Base-by-base conservation (phyloP, 495 filamentous ascomycete species). In the Neurospora africana region DNA sequence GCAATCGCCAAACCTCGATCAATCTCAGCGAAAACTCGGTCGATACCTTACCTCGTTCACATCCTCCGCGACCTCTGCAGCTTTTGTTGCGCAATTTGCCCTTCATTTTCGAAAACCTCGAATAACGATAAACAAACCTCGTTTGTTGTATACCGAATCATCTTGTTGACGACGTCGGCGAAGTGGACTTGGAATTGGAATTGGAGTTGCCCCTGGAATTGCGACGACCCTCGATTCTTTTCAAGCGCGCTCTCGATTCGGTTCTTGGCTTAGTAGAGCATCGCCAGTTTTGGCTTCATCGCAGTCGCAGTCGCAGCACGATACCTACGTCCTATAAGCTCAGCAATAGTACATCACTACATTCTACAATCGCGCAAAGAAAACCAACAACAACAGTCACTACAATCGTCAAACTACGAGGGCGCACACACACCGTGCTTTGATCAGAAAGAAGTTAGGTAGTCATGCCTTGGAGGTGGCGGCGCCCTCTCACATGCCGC, bases 391-490 rank as follows among this genome's bases (percentile, higher is more conserved):
- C 44, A 43, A 65, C 30, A 70, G 7, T 27, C 21, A 6, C 47
- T n/a, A 10, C 21, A 53, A 61, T 17, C 23, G 53, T 30, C 13
- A 17, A n/a, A n/a, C n/a, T 15, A 61, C 23, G 53, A 65, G 27
- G 30, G 53, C 27, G 53, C 21, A 19, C 27, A 19, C 27, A 11
- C 23, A 65, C 27, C 53, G 53, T 65, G 53, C 53, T 65, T 61
- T 65, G 40, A 61, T 19, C 68, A 73, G 68, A 70, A 21, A 73
- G 68, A 71, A n/a, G n/a, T 70, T 53, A 73, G 68, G 70, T 65
- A 65, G 53, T 77, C 75, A 80, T 80, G 78, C 78, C 77, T 80
- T 78, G 76, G 74, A 75, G 77, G 73, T 75, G 72, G 75, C 53
- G 53, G 53, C 73, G 72, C 71, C 70, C 69, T 75, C 71, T 76